Conservation (phyloP, 768 basidiomycete species). For the Pleurotus sapidus region DNA sequence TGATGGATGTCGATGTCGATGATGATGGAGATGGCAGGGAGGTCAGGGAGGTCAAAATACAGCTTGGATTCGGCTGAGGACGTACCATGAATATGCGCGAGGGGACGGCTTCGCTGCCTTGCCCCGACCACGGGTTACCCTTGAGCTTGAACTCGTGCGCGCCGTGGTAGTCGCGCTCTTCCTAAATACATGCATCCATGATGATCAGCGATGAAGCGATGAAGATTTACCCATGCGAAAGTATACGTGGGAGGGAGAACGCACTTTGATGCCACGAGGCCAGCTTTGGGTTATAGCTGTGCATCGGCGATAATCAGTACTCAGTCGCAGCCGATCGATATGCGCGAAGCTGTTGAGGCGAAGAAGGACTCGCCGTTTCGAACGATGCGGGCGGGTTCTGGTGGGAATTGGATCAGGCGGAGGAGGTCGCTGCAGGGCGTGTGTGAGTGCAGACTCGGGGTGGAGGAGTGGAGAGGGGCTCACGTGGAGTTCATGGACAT, state of each 20-base stretch:
- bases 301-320: neutral
- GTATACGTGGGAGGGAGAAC: no score
- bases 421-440: neutral
- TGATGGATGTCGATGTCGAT: no score
- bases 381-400: neutral
- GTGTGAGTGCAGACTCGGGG: no score
- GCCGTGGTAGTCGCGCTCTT: conserved; percentile 7
- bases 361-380: neutral
- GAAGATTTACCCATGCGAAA: no score
- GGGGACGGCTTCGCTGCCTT: conserved; percentile 6
- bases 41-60: no score
- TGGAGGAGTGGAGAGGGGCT: neutral
- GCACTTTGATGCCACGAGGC: conserved; percentile 3
- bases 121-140: conserved; percentile 4
- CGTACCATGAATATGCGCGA: conserved; percentile 7
- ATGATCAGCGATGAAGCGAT: no score
- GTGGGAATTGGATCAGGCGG: conserved; percentile 1
- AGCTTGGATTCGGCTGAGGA: no score
- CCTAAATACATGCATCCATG: no score
- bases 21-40: no score
- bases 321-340: no score
- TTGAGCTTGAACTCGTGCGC: conserved; percentile 8
- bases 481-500: conserved; percentile 7
- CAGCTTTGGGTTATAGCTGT: conserved; percentile 1
- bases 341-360: no score